Evolutionary conservation across 768 basidiomycete genomes (phyloP).

Genomic region (Rubroboletus satanas): DNA sequence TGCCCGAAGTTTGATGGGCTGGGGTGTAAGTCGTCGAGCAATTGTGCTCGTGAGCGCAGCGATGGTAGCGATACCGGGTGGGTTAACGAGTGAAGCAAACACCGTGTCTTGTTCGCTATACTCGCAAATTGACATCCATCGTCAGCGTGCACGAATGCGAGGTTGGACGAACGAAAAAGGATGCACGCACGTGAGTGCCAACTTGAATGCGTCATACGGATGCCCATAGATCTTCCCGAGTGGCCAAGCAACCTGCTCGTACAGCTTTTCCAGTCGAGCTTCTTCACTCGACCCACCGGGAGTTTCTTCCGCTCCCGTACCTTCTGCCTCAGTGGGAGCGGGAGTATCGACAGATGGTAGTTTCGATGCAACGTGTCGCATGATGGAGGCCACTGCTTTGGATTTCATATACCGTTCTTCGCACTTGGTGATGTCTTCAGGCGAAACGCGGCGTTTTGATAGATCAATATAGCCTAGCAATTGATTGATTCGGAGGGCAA

Average conservation of each 20-base stretch:
- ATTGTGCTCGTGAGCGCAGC: slow-evolving; percentile 75
- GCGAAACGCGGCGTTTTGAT: slow-evolving; percentile 95
- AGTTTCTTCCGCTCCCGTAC: slow-evolving; percentile 17
- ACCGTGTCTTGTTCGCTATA: slow-evolving; percentile 71
- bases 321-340: slow-evolving; percentile 28
- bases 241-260: slow-evolving; percentile 92
- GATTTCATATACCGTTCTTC: slow-evolving; percentile 98
- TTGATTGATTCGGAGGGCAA: too few relatives aligned
- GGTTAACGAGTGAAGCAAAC: slow-evolving; percentile 64
- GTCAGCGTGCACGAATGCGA: slow-evolving; percentile 31
- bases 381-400: slow-evolving; percentile 90
- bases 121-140: background rate
- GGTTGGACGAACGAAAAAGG: background rate
- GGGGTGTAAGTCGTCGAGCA: slow-evolving; percentile 91
- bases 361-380: slow-evolving; percentile 86
- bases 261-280: slow-evolving; percentile 77
- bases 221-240: slow-evolving; percentile 90
- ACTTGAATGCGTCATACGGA: slow-evolving; percentile 96
- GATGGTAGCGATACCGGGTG: slow-evolving; percentile 54
- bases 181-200: slow-evolving; percentile 78
- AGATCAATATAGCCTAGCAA: slow-evolving; percentile 92
- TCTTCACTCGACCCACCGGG: slow-evolving; percentile 56
- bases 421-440: slow-evolving; percentile 98
- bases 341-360: slow-evolving; percentile 45
- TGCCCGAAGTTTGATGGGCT: slow-evolving; percentile 97